Evolutionary conservation across 2,329 filamentous ascomycete species (phyloP), one percentile per base, ranked within the genome.

Genomic region (Diaporthe batatas): DNA sequence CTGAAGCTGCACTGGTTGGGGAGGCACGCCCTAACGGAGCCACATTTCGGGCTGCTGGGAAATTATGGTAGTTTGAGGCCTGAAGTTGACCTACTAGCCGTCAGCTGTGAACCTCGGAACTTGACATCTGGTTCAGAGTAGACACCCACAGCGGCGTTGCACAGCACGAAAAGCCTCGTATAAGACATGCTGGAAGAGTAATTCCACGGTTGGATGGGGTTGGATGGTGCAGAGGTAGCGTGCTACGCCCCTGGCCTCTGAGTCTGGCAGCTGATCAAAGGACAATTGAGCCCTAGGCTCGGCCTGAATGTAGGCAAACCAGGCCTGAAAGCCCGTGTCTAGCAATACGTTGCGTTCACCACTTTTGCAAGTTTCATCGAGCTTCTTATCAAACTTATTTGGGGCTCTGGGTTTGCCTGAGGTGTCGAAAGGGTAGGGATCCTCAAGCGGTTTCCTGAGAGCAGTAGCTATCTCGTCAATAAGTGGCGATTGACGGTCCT

Each of bases 361-460:
- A 10, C 51, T 54, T 25, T 6, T 14, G 25, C 51, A 54, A 32
- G 51, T 25, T 16, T 21, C 12, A 4, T 54, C 25, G 51, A 54
- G 25, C 14, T 54, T 54, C 0, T 18, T 7, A 14, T 54, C 51
- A 16, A 54, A 54, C 4, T 25, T 25, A 14, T 14, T 54, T 2
- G 51, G 51, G 51, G 51, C 51, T 54, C 25, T 54, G 51, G 42
- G 42, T 44, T 44, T 44, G 42, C 42, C 42, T 54, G 21, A 18
- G 25, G 25, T 25, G 6, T 16, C 12, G 51, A 25, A 44, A 44
- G 42, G 42, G 25, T 25, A 54, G 14, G 51, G 25, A 11, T 54
- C 51, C 23, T 29, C 51, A 10, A 54, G 51, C 25, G 51, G n/a
- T 54, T 54, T 54, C 25, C 11, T 54, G 12, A 54, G 51, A 32